Conservation (phyloP, 148 eudicot species). For the Silene conica region DNA sequence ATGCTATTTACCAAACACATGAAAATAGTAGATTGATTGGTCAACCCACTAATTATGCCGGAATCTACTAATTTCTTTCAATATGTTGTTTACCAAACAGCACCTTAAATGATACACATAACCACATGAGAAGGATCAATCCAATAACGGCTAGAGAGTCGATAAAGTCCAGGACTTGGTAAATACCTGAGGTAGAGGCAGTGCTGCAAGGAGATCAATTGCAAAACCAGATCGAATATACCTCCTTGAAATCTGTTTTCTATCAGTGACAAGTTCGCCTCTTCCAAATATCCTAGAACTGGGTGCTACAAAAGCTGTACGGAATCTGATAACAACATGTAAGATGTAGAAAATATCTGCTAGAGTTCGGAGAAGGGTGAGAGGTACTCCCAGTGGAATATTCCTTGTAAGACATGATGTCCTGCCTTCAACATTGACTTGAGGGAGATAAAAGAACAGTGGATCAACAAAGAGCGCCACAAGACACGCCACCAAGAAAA, state of each 20-base stretch:
- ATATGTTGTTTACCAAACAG: no score
- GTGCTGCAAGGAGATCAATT: conserved; percentile 62
- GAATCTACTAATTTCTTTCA: no score
- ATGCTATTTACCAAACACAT: no score
- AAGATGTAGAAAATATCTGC: conserved; percentile 54
- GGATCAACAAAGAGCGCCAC: conserved; percentile 77
- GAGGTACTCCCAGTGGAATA: conserved; percentile 39
- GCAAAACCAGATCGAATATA: conserved; percentile 61
- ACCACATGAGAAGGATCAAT: neutral
- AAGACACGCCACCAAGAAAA: conserved; percentile 60
- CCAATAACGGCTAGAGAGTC: neutral
- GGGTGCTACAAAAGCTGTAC: conserved; percentile 79
- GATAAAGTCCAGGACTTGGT: neutral
- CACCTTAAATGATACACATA: no score
- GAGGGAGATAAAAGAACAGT: conserved; percentile 70
- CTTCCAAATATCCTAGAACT: conserved; percentile 79
- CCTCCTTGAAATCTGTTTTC: conserved; percentile 42
- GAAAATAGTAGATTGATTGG: no score
- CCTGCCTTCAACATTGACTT: conserved; percentile 18
- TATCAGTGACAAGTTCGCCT: conserved; percentile 76
- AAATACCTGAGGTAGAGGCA: conserved; percentile 74
- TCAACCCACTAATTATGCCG: no score
- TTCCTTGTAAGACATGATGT: conserved; percentile 47
- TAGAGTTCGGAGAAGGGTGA: conserved; percentile 51
- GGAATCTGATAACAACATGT: conserved; percentile 61